Base-by-base conservation (phyloP, 345 rosid species). In the Corymbia maculata region DNA sequence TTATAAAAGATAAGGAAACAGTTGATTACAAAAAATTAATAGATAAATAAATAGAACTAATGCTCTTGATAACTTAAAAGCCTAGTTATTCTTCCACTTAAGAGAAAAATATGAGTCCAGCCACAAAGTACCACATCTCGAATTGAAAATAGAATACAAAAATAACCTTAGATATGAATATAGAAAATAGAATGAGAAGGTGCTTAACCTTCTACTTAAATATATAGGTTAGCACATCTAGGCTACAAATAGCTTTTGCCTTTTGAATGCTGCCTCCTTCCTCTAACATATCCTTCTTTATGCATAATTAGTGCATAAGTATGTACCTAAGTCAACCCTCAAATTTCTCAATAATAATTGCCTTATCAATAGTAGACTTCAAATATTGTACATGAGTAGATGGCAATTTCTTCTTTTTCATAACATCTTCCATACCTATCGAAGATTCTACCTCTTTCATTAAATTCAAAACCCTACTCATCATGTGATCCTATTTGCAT, bases 221-320 rank as follows among this genome's bases (percentile, higher is more conserved):
- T 66, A 98, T 86, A 93, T 97, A 98, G 90, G 85, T 87, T 88
- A 97, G 90, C 92, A 94, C 91, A 79, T 91, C 95, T 66, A 96
- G 98, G 88, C 90, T 96, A 93, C 99, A 97, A 91, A 97, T 95
- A 90, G 96, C 96, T 92, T 92, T 92, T 85, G 98, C 99, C 94
- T 97, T 98, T 92, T 96, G 98, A 51, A 92, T 92, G 88, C 91
- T 93, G 89, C 91, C 92, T 84, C 96, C 96, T 87, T 92, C 91
- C 88, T 95, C 97, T 57, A 95, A 91, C 93, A 85, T 24, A 75
- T 87, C 89, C 50, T 44, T 49, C 45, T 36, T 14, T 26, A 89
- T 5, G 28, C 36, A 85, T 59, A 88, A 57, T 85, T 85, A 45
- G 88, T 52, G 88, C 22, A 50, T 9, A 79, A 80, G 82, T 12